phyloP scores from a whole-genome alignment of 345 rosid genomes.

The Mercurialis annua region DNA sequence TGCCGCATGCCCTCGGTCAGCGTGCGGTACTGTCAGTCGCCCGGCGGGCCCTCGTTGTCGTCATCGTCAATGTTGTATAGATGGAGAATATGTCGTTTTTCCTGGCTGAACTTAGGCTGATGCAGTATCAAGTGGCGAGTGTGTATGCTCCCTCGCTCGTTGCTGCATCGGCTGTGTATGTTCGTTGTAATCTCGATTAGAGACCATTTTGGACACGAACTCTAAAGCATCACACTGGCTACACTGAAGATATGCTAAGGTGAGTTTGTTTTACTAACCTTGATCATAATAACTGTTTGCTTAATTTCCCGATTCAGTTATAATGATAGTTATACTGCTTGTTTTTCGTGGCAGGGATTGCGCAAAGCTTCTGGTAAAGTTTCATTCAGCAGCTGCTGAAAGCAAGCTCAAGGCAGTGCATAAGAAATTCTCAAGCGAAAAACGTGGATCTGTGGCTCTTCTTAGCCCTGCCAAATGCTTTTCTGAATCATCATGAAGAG shows the following conservation, averaged over 20 bases:
- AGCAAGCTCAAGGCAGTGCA: constrained; percentile 61
- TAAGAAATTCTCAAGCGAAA: constrained; percentile 54
- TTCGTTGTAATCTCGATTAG: constrained; percentile 58
- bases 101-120: constrained; percentile 71
- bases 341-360: constrained; percentile 48
- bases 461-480: constrained; percentile 51
- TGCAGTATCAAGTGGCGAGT: constrained; percentile 50
- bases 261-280: constrained; percentile 18
- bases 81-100: constrained; percentile 69
- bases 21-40: too few relatives aligned
- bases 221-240: constrained; percentile 67
- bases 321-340: not conserved
- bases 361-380: constrained; percentile 52
- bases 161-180: constrained; percentile 91
- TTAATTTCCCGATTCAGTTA: not conserved
- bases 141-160: constrained; percentile 56
- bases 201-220: constrained; percentile 74
- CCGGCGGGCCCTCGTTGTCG: too few relatives aligned
- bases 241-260: constrained; percentile 57
- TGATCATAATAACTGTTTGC: not conserved
- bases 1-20: too few relatives aligned
- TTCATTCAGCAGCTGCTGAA: constrained; percentile 54
- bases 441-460: constrained; percentile 60
- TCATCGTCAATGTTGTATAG: constrained; percentile 37
- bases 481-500: constrained; percentile 9